These are phyloP conservation scores for Exophiala calicioides DNA, from an alignment of 2,329 filamentous ascomycete genomes.

Conservation along the genomic window DNA sequence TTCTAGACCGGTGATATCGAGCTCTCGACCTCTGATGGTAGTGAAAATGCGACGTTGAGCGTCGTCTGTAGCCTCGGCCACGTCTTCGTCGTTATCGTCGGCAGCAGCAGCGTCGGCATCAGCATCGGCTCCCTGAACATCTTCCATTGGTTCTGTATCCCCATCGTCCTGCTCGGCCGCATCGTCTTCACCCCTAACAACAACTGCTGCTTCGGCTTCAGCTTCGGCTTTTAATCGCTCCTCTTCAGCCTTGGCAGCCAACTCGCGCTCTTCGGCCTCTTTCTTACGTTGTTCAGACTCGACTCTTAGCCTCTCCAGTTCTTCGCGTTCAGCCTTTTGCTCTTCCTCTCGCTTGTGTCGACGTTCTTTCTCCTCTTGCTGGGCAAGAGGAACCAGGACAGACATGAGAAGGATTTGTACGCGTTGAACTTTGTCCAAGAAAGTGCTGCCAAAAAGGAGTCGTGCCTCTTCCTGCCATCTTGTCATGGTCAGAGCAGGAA, in stretches of 20 bases:
- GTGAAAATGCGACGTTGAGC: slow-evolving; percentile 70
- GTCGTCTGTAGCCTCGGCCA: slow-evolving; percentile 28
- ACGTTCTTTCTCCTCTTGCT: slow-evolving; percentile 74
- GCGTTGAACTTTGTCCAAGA: slow-evolving; percentile 68
- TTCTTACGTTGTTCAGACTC: slow-evolving; percentile 72
- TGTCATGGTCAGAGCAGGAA: slow-evolving; percentile 67
- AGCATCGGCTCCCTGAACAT: slow-evolving; percentile 61
- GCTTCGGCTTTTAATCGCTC: slow-evolving; percentile 60
- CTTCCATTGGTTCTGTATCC: slow-evolving; percentile 68
- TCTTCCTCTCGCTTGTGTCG: slow-evolving; percentile 61
- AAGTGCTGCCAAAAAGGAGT: slow-evolving; percentile 73
- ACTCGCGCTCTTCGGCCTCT: slow-evolving; percentile 67
- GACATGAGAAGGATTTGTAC: slow-evolving; percentile 70
- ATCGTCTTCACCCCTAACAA: slow-evolving; percentile 33
- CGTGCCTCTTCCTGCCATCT: slow-evolving; percentile 90
- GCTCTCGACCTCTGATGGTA: slow-evolving; percentile 79
- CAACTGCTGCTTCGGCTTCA: slow-evolving; percentile 49
- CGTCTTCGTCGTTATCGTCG: slow-evolving; percentile 19
- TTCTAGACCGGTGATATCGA: slow-evolving; percentile 91
- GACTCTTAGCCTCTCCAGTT: slow-evolving; percentile 66
- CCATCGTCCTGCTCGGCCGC: slow-evolving; percentile 31
- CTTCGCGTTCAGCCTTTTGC: slow-evolving; percentile 61
- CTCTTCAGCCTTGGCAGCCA: slow-evolving; percentile 53
- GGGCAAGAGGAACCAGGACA: slow-evolving; percentile 76
- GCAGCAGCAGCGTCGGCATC: slow-evolving; percentile 37